Percentiles rank a stretch among this genome's conserved stretches.
phyloP scores from a whole-genome alignment of 169 alveolate genomes.

The Besnoitia besnoiti region DNA sequence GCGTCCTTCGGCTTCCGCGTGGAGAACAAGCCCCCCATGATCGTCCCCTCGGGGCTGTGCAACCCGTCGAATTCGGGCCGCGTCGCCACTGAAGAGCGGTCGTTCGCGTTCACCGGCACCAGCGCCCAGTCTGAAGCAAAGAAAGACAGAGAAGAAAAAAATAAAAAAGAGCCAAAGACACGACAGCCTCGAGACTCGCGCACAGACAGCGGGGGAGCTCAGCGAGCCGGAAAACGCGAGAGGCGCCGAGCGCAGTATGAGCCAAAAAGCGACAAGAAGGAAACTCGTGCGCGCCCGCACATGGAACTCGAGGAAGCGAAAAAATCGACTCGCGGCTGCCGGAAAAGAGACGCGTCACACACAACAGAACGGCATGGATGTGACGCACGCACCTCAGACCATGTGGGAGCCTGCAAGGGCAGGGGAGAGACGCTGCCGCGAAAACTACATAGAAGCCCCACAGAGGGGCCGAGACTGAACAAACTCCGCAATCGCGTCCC shows the following conservation, averaged over 20 bases:
- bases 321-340: too few species aligned
- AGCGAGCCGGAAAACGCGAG: background rate
- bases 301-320: background rate
- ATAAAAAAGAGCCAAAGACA: background rate
- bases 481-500: too few species aligned
- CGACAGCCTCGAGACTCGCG: background rate
- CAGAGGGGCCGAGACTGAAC: too few species aligned
- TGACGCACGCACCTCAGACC: too few species aligned
- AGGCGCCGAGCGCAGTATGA: background rate
- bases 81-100: background rate
- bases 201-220: background rate
- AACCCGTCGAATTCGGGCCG: background rate
- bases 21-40: slow-evolving; percentile 52
- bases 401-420: too few species aligned
- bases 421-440: too few species aligned
- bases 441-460: too few species aligned
- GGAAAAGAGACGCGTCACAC: too few species aligned
- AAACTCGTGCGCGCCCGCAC: background rate
- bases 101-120: slow-evolving; percentile 30
- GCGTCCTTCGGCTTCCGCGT: slow-evolving; percentile 63
- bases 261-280: background rate
- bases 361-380: too few species aligned
- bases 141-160: background rate
- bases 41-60: slow-evolving; percentile 23
- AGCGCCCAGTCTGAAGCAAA: slow-evolving; percentile 14